These are phyloP conservation scores for Coprinopsis cinerea DNA, from an alignment of 768 basidiomycete genomes.

Conservation along the genomic window DNA sequence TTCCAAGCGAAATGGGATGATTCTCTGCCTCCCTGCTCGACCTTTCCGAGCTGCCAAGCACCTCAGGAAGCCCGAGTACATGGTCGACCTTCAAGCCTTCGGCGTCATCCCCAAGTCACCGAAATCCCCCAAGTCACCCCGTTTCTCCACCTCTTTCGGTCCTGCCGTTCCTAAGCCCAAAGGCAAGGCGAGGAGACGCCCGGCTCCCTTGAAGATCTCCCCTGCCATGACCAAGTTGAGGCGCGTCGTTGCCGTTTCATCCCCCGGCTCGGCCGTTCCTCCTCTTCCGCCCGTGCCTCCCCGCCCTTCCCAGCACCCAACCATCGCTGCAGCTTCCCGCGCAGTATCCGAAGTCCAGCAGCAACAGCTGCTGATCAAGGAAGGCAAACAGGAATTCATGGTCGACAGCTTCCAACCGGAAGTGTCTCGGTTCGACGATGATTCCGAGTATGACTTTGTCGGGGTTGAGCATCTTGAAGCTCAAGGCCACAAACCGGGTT, in stretches of 20 bases:
- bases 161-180: slow-evolving; percentile 7
- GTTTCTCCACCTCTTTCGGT: background rate
- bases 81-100: slow-evolving; percentile 32
- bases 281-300: slow-evolving; percentile 3
- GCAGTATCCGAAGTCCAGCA: background rate
- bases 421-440: slow-evolving; percentile 8
- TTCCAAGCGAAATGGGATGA: slow-evolving; percentile 3
- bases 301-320: slow-evolving; percentile 12
- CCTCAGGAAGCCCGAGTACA: slow-evolving; percentile 28
- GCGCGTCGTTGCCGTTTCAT: slow-evolving; percentile 8
- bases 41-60: slow-evolving; percentile 28
- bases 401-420: slow-evolving; percentile 12
- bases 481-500: background rate
- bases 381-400: slow-evolving; percentile 9
- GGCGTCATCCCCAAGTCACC: slow-evolving; percentile 14
- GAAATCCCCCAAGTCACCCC: slow-evolving; percentile 3
- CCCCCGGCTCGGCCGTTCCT: slow-evolving; percentile 8
- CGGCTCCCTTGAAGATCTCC: slow-evolving; percentile 32
- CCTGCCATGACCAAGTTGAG: slow-evolving; percentile 13
- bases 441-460: slow-evolving; percentile 8
- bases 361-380: slow-evolving; percentile 1
- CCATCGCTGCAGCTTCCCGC: background rate
- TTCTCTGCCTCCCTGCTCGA: slow-evolving; percentile 33
- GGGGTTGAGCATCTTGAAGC: background rate
- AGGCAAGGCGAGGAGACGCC: slow-evolving; percentile 27